These are phyloP conservation scores for Mrakia gelida DNA, from an alignment of 768 basidiomycete genomes.

Conservation along the genomic window DNA sequence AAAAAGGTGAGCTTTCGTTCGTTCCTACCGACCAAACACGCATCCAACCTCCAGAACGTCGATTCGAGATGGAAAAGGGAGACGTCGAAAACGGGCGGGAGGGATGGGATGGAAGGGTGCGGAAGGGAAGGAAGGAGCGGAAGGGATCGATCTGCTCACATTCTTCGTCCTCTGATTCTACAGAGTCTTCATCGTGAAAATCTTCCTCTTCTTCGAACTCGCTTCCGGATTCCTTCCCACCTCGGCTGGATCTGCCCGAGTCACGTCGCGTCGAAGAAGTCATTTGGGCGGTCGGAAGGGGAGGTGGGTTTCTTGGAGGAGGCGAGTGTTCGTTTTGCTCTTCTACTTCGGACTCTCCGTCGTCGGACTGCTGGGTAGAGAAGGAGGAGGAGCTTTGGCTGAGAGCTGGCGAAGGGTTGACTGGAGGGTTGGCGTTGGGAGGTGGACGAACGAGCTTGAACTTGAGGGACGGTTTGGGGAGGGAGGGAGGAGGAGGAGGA, in stretches of 20 bases:
- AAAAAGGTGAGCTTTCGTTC: background rate
- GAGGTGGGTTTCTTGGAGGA: background rate
- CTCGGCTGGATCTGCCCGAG: background rate
- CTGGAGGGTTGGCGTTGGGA: background rate
- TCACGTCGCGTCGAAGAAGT: constrained; percentile 9
- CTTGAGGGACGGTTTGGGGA: background rate
- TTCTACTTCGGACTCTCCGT: background rate
- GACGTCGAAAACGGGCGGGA: background rate
- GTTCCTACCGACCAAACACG: background rate
- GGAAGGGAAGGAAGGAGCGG: background rate
- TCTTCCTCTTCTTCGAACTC: constrained; percentile 11
- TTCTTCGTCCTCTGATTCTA: background rate
- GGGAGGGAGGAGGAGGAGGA: background rate
- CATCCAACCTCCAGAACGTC: background rate
- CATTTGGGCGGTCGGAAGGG: background rate
- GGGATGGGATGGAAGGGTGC: background rate
- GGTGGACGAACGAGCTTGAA: background rate
- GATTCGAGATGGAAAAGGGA: background rate
- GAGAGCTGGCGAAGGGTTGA: background rate
- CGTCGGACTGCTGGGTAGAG: background rate
- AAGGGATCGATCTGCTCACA: background rate
- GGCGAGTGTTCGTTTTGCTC: background rate
- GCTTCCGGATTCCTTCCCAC: background rate
- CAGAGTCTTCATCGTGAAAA: background rate
- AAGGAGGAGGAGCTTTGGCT: background rate